Evolutionary conservation across 768 basidiomycete species (phyloP), one percentile per base, ranked within the genome.

Genomic region (Agaricus sinodeliciosus): DNA sequence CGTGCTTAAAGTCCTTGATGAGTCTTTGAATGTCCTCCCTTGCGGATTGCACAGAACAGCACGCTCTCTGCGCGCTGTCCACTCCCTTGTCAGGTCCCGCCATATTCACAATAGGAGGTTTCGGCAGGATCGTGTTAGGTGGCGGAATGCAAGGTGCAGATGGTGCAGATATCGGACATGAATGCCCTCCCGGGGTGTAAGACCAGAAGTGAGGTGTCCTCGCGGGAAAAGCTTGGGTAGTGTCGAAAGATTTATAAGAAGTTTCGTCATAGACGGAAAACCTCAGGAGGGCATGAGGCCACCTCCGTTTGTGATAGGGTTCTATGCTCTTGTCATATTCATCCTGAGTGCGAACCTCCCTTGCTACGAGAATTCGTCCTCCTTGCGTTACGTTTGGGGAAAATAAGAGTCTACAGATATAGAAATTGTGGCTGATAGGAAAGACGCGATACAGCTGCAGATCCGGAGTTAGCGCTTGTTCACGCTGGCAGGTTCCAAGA

Each of bases 381-480:
- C 77, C 65, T 54, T 72, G 69, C 13, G 69, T 69, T n/a, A 76
- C 72, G 55, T 82, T 74, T 4, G 82, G 82, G 40, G 82, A 83
- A 66, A 90, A 88, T 16, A 88, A 67, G 45, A 91, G 75, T 54
- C 77, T 81, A 45, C 82, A 81, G 51, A 89, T 69, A 71, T 77
- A 80, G 68, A 78, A 85, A 51, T 67, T 73, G 53, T 77, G 69
- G 61, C 73, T 75, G 45, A 84, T 74, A 58, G 81, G 79, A 63
- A 90, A 89, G 54, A 88, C 72, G 57, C 84, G 83, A 65, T 74
- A 78, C 55, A 90, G 78, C 88, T 90, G 58, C 22, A 51, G 41
- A 56, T 15, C 51, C 69, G 64, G 65, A 65, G 66, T 60, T 55
- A 43, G 27, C 37, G 35, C 52, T 11, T 19, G 19, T 42, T 45